Percentiles rank a stretch among this genome's conserved stretches.
phyloP scores from a whole-genome alignment of 352 stramenopile genomes.

The Phytophthora ohioensis region DNA sequence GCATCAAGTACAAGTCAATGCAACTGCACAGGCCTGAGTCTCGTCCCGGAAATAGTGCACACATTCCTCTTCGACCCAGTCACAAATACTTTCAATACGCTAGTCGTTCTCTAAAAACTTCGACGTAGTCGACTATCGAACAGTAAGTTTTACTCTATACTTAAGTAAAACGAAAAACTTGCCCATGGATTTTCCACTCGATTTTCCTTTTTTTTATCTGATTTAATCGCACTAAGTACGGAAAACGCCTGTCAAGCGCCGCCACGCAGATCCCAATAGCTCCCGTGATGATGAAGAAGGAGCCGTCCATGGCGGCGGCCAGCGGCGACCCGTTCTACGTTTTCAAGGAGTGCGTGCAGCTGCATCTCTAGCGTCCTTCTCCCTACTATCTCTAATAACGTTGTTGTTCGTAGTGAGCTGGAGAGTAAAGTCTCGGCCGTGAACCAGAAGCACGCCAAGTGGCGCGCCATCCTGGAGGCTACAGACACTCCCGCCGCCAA shows the following conservation, averaged over 20 bases:
- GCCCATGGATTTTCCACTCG: slow-evolving; percentile 55
- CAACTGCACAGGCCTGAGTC: background rate
- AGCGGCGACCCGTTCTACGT: slow-evolving; percentile 86
- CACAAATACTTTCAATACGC: background rate
- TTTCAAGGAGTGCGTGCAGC: slow-evolving; percentile 76
- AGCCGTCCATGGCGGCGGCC: slow-evolving; percentile 42
- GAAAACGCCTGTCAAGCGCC: slow-evolving; percentile 15
- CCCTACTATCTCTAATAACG: background rate
- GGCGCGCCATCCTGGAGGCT: slow-evolving; percentile 62
- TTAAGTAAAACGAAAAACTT: background rate
- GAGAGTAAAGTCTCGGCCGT: slow-evolving; percentile 81
- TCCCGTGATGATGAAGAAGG: slow-evolving; percentile 36
- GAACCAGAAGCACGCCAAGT: slow-evolving; percentile 74
- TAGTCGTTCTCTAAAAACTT: too few species aligned
- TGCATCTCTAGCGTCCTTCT: background rate
- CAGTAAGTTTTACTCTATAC: background rate
- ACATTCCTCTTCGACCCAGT: background rate
- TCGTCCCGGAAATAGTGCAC: slow-evolving; percentile 2
- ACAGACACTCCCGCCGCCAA: slow-evolving; percentile 53
- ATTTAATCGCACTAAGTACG: slow-evolving; percentile 30
- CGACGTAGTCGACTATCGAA: too few species aligned
- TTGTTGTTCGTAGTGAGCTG: slow-evolving; percentile 55
- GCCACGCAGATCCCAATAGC: slow-evolving; percentile 20
- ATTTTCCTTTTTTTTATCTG: slow-evolving; percentile 15
- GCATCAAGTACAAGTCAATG: background rate